Evolutionary conservation across 164 flowering plant genomes (phyloP).

Genomic region (Brasenia schreberi): DNA sequence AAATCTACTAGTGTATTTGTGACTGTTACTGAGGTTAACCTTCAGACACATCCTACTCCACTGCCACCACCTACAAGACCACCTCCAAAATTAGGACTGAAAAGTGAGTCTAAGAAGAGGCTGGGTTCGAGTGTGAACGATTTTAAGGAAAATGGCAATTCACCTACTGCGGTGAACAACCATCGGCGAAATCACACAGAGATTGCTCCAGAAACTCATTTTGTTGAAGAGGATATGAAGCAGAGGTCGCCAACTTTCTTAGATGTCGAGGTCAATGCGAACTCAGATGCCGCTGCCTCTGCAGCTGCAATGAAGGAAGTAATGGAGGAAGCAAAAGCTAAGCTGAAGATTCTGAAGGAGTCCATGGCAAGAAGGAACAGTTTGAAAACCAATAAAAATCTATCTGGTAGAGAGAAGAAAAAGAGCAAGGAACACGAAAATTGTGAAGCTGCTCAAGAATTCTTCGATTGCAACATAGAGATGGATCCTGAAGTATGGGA

Average conservation of each 20-base stretch:
- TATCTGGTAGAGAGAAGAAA: neutral
- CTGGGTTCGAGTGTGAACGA: conserved; percentile 4
- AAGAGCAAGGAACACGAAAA: neutral
- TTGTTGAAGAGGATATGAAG: conserved; percentile 17
- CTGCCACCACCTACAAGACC: conserved; percentile 83
- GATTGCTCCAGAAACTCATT: conserved; percentile 9
- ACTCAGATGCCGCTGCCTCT: conserved; percentile 52
- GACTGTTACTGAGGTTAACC: conserved; percentile 51
- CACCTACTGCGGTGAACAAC: neutral
- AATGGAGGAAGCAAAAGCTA: conserved; percentile 56
- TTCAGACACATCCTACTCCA: conserved; percentile 56
- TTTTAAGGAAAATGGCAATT: neutral
- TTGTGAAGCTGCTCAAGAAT: neutral
- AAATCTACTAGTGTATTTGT: conserved; percentile 14
- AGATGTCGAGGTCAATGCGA: conserved; percentile 73
- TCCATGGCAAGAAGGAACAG: conserved; percentile 41
- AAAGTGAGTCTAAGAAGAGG: conserved; percentile 7
- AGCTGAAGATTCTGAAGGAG: conserved; percentile 50
- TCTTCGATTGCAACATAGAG: neutral
- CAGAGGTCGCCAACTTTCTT: conserved; percentile 39
- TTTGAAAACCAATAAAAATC: conserved; percentile 10
- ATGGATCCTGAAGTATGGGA: neutral
- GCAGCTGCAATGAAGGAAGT: conserved; percentile 66
- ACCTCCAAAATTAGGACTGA: conserved; percentile 45
- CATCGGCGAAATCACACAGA: neutral